Conservation (phyloP, 192 early-diverging fungal genomes). For the Piromyces sp. region DNA sequence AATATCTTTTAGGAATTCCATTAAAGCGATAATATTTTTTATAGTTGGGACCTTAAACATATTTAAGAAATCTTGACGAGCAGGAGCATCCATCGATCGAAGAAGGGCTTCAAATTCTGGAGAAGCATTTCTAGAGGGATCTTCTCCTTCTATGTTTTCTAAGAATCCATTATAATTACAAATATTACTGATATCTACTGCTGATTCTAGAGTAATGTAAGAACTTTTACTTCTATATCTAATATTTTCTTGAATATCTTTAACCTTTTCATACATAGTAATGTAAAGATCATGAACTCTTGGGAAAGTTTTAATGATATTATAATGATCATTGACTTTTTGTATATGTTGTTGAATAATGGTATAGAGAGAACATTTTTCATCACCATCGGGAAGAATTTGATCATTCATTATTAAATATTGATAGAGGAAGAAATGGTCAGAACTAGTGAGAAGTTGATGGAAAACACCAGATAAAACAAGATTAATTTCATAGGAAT, state of each 20-base stretch:
- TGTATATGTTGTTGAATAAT: not conserved
- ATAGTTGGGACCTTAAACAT: not conserved
- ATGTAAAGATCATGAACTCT: not conserved
- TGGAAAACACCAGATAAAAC: not conserved
- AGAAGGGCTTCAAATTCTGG: not conserved
- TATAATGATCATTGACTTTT: not conserved
- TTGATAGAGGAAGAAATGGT: not conserved
- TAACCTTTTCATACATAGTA: not conserved
- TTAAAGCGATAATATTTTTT: not conserved
- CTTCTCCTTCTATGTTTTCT: not conserved
- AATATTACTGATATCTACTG: not conserved
- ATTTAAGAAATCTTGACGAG: not conserved
- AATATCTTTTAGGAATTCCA: not conserved
- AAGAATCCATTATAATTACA: not conserved
- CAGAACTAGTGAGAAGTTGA: not conserved
- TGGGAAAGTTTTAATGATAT: not conserved
- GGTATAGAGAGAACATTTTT: not conserved
- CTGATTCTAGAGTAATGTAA: not conserved
- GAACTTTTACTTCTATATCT: not conserved
- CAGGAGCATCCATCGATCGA: not conserved
- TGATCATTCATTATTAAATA: not conserved
- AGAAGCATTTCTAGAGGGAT: not conserved
- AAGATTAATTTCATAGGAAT: not conserved
- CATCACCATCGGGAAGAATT: not conserved
- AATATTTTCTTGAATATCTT: not conserved